Base-by-base conservation (phyloP, 768 basidiomycete species). In the Pisolithus tinctorius region DNA sequence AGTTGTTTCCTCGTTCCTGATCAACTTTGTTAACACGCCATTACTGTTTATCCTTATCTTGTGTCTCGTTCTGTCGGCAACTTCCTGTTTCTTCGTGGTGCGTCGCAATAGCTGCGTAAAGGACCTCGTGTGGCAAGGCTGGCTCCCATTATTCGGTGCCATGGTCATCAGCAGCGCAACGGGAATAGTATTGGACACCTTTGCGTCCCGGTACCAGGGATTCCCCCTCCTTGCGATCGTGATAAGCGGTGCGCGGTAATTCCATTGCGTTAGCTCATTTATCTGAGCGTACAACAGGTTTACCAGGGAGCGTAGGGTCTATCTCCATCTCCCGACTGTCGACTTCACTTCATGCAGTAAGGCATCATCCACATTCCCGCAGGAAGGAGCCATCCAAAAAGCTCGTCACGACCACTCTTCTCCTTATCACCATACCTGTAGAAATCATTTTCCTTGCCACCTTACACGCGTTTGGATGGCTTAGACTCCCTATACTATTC, bases 311-410 rank as follows among this genome's bases (percentile, higher is more conserved):
- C 39, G 86, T 93, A 3, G 94, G 94, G 3, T 84, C 91, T 13
- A 92, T 98, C 59, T 84, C 90, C 55, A 84, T 93, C 36, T 96
- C 94, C 2, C 80, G 96, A 7, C 74, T 96, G 4, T 95, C 93
- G 1, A 98, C 96, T 0, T 75, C 85, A 0, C 74, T 97, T 20
- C 96, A 99, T 55, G 75, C 78, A 8, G 54, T 50, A 17, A 55
- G 57, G 31, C 47, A 38, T 26, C 31, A 56, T 29, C 30, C 56
- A 16, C 48, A 42, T 26, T 14, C 47, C 11, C 50, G 37, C 17
- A 49, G 53, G 8, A 16, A 48, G 1, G 68, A 49, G 3, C 64
- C 71, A n/a, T 80, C 73, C 36, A 71, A 74, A 7, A 70, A 69
- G 2, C 66, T 86, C 14, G 82, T 84, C 17, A 82, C 82, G 75